Evolutionary conservation across 225 moss, liverwort and hornwort genomes (phyloP).

Genomic region (Ulota crispa): DNA sequence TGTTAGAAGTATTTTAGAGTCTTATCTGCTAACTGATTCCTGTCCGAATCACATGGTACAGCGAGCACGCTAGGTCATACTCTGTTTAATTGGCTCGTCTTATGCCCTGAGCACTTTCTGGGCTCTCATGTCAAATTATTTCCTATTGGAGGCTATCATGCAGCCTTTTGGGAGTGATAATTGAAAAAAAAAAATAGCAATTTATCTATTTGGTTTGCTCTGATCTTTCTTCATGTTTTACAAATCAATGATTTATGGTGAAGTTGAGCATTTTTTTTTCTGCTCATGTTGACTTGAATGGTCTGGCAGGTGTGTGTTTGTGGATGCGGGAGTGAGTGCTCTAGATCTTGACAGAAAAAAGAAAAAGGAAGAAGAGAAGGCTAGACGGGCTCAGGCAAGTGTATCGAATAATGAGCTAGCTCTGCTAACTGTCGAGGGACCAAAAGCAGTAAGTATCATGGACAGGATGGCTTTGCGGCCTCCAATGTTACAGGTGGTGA

Average conservation of each 20-base stretch:
- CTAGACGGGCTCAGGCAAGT: constrained; percentile 66
- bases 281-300: constrained; percentile 22
- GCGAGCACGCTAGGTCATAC: constrained; percentile 14
- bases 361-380: constrained; percentile 86
- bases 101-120: not conserved
- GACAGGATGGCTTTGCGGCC: constrained; percentile 84
- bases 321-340: constrained; percentile 94
- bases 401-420: constrained; percentile 82
- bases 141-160: not conserved
- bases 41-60: constrained; percentile 8
- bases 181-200: not conserved
- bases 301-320: constrained; percentile 86
- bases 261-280: constrained; percentile 4
- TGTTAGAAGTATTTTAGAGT: not conserved
- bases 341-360: constrained; percentile 91
- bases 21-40: not conserved
- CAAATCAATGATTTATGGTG: constrained; percentile 10
- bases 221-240: not conserved
- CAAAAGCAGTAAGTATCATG: constrained; percentile 51
- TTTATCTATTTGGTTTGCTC: not conserved
- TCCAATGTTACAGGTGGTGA: constrained; percentile 98
- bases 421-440: constrained; percentile 77
- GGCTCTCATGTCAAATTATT: not conserved
- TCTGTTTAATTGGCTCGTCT: not conserved
- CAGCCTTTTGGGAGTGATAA: not conserved